Conservation (phyloP, 352 stramenopile species). For the Globisporangium heterothallicum region DNA sequence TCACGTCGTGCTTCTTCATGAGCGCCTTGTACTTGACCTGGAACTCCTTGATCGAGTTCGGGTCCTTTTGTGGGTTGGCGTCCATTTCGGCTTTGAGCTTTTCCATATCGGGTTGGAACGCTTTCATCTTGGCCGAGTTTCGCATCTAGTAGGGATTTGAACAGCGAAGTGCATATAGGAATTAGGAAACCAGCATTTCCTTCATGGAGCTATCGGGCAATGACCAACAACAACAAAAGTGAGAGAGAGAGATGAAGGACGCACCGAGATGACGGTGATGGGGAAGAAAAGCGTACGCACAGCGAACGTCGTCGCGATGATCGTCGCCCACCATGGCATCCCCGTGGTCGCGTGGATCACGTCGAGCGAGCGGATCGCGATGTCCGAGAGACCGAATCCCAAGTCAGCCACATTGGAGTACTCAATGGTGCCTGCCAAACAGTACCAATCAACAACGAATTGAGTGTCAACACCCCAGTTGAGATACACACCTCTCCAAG, state of each 20-base stretch:
- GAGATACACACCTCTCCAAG: background rate
- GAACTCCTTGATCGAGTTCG: constrained; percentile 53
- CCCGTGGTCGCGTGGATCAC: constrained; percentile 71
- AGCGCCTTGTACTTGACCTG: constrained; percentile 70
- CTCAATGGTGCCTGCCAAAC: constrained; percentile 34
- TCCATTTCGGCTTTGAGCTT: constrained; percentile 75
- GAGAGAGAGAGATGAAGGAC: constrained; percentile 6
- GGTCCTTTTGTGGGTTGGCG: constrained; percentile 31
- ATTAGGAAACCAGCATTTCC: too few relatives aligned
- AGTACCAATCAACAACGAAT: background rate
- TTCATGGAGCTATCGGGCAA: too few relatives aligned
- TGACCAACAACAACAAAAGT: background rate
- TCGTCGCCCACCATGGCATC: constrained; percentile 86
- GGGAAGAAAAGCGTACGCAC: constrained; percentile 72
- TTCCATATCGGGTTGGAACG: constrained; percentile 79
- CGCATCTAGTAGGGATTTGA: constrained; percentile 35
- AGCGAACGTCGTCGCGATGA: constrained; percentile 75
- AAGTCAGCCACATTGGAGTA: constrained; percentile 54
- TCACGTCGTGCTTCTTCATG: constrained; percentile 82
- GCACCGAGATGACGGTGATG: constrained; percentile 73
- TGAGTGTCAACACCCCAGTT: background rate
- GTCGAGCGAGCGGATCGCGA: constrained; percentile 72
- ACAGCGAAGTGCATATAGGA: constrained; percentile 1
- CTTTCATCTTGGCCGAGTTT: constrained; percentile 84
- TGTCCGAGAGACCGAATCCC: constrained; percentile 63